Percentiles rank a stretch among this genome's conserved stretches.
Evolutionary conservation across 2,329 filamentous ascomycete species (phyloP).

Genomic region (Neofusicoccum sp.): DNA sequence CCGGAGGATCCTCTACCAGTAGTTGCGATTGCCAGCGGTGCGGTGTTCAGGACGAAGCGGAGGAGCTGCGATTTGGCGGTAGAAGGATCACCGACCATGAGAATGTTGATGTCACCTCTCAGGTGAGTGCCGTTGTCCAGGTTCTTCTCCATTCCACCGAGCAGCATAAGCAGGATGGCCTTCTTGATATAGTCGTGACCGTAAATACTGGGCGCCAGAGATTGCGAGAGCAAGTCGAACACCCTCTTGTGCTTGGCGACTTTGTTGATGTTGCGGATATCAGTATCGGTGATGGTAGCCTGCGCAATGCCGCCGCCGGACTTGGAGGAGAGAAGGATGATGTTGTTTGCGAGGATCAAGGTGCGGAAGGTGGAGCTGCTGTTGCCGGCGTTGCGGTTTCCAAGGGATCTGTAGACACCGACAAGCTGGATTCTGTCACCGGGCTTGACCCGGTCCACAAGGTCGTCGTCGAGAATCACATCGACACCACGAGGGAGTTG

Average conservation of each 20-base stretch:
- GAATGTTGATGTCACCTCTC: conserved; percentile 96
- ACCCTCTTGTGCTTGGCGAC: conserved; percentile 91
- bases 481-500: conserved; percentile 94
- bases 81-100: conserved; percentile 98
- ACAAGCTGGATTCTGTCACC: conserved; percentile 95
- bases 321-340: conserved; percentile 92
- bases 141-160: conserved; percentile 98
- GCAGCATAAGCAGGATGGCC: conserved; percentile 89
- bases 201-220: conserved; percentile 92
- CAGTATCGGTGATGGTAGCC: conserved; percentile 88
- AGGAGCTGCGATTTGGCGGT: conserved; percentile 98
- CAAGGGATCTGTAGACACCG: conserved; percentile 91
- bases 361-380: conserved; percentile 95
- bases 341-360: conserved; percentile 87
- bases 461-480: conserved; percentile 92
- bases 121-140: conserved; percentile 96
- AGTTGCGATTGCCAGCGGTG: conserved; percentile 92
- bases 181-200: conserved; percentile 98
- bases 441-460: conserved; percentile 92
- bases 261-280: conserved; percentile 98
- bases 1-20: conserved; percentile 96
- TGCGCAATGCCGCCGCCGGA: conserved; percentile 92
- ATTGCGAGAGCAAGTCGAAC: conserved; percentile 89
- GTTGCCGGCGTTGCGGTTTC: conserved; percentile 87
- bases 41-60: conserved; percentile 95